phyloP scores from a whole-genome alignment of 2,329 filamentous ascomycete genomes.

The Sordariomycetes sp. region DNA sequence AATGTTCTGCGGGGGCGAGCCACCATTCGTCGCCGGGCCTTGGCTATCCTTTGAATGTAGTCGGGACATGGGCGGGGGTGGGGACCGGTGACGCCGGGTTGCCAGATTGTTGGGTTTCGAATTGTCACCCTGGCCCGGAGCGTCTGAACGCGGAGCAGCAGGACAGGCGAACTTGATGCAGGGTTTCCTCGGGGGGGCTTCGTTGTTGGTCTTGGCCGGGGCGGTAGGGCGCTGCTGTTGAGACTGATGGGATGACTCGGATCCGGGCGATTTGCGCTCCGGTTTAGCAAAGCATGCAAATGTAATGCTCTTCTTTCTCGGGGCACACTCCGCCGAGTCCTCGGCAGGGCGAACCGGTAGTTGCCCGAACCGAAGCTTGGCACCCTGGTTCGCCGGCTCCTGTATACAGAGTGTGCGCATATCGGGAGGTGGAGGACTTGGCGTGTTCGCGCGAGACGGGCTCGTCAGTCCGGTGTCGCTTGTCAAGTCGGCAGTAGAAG shows the following conservation, averaged over 20 bases:
- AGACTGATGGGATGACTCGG: conserved; percentile 13
- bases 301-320: conserved; percentile 8
- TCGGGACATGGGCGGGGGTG: not conserved
- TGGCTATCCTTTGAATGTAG: not conserved
- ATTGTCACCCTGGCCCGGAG: conserved; percentile 22
- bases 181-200: conserved; percentile 53
- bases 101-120: conserved; percentile 15
- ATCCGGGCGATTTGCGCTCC: conserved; percentile 12
- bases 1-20: not conserved
- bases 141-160: conserved; percentile 11
- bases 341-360: not conserved
- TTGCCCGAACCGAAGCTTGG: not conserved
- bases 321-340: not conserved
- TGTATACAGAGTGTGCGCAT: conserved; percentile 33
- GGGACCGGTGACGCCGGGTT: not conserved
- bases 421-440: conserved; percentile 72
- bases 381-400: conserved; percentile 4
- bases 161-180: conserved; percentile 90
- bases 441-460: conserved; percentile 75
- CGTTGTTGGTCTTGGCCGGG: conserved; percentile 34
- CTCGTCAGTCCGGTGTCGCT: conserved; percentile 89
- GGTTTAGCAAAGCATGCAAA: conserved; percentile 8
- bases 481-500: conserved; percentile 85
- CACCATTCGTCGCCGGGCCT: not conserved
- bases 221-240: conserved; percentile 44